Conservation (phyloP, 768 basidiomycete genomes). For the Lentinus brumalis region DNA sequence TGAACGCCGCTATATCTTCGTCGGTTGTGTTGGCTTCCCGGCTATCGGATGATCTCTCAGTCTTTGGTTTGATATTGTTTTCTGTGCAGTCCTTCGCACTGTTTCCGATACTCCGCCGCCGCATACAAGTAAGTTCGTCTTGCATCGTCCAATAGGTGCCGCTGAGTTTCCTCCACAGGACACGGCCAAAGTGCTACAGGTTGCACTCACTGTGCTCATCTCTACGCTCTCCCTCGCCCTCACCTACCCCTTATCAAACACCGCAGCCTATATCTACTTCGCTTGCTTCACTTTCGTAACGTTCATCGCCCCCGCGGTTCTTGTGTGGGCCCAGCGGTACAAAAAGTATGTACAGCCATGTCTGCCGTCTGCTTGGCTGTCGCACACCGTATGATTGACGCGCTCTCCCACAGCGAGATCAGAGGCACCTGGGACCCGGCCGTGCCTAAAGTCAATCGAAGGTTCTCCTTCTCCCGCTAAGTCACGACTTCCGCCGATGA, state of each 20-base stretch:
- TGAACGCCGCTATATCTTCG: slow-evolving; percentile 90
- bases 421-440: slow-evolving; percentile 92
- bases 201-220: slow-evolving; percentile 54
- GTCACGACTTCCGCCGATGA: slow-evolving; percentile 2
- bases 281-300: slow-evolving; percentile 57
- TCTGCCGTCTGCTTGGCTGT: background rate
- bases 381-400: background rate
- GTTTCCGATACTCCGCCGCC: slow-evolving; percentile 76
- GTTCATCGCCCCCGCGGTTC: slow-evolving; percentile 70
- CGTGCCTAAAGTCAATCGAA: slow-evolving; percentile 47
- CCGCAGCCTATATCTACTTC: slow-evolving; percentile 54
- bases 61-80: slow-evolving; percentile 87
- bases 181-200: slow-evolving; percentile 48
- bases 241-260: slow-evolving; percentile 54
- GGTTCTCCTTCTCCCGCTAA: slow-evolving; percentile 18
- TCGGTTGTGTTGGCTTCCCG: slow-evolving; percentile 94
- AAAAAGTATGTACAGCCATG: slow-evolving; percentile 69
- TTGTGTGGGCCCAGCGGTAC: slow-evolving; percentile 85
- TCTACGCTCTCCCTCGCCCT: slow-evolving; percentile 52
- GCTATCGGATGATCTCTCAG: slow-evolving; percentile 76
- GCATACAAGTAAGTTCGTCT: slow-evolving; percentile 56
- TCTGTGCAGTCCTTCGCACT: slow-evolving; percentile 83
- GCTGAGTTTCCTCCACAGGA: slow-evolving; percentile 38
- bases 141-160: slow-evolving; percentile 6
- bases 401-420: slow-evolving; percentile 62